Conservation (phyloP, 176 grass and related monocot genomes). For the Carex cristatella region DNA sequence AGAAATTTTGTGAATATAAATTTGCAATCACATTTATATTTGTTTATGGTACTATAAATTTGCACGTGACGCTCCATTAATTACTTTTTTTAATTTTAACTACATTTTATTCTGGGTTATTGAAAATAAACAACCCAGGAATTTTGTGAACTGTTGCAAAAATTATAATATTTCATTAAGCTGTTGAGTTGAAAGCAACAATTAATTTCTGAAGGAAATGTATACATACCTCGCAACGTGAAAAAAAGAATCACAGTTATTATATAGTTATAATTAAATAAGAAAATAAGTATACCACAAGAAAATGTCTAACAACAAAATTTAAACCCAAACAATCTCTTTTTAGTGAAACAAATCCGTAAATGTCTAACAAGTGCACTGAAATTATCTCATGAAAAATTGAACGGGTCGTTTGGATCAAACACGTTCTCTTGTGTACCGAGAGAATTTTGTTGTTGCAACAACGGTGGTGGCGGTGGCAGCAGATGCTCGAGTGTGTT, state of each 20-base stretch:
- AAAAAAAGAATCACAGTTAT: neutral
- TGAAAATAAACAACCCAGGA: no score
- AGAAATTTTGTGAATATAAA: no score
- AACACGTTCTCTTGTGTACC: neutral
- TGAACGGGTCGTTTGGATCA: neutral
- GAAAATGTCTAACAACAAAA: neutral
- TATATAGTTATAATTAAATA: neutral
- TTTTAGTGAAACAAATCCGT: neutral
- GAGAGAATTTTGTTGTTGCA: neutral
- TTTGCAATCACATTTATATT: constrained; percentile 2
- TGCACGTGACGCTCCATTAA: no score
- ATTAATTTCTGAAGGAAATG: neutral
- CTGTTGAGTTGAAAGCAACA: neutral
- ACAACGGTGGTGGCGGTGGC: neutral
- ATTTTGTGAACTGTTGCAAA: neutral
- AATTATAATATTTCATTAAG: neutral
- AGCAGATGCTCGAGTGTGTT: neutral
- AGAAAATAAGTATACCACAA: neutral
- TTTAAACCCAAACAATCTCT: neutral
- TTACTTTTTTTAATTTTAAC: no score
- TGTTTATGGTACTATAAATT: no score
- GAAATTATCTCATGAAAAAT: neutral
- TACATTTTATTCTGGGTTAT: no score
- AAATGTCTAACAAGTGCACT: neutral
- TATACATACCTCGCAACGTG: neutral